A percentile compares a stretch with the other conserved stretches of the same genome.
Evolutionary conservation across 352 stramenopile genomes (phyloP).

Genomic region (Phytophthora quininea): DNA sequence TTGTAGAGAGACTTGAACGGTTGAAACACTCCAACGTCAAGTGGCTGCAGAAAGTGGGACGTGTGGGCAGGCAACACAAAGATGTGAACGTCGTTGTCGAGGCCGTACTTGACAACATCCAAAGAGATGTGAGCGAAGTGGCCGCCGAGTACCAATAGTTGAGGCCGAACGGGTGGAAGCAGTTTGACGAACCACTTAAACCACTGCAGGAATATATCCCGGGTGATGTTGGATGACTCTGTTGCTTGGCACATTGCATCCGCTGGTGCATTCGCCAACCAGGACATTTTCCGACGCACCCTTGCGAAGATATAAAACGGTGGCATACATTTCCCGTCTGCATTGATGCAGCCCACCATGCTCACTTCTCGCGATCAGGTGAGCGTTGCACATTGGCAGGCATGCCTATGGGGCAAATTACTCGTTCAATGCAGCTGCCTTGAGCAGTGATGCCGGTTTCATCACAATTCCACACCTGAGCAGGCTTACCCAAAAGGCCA

Average conservation of each 20-base stretch:
- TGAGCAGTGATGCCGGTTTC: constrained; percentile 2
- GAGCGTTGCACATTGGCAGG: constrained; percentile 2
- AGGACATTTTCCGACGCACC: not conserved
- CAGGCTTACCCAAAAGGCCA: constrained; percentile 3
- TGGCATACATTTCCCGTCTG: not conserved
- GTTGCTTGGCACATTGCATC: not conserved
- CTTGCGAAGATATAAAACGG: constrained; percentile 10
- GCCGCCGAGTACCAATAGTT: too few species aligned
- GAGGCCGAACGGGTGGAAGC: too few species aligned
- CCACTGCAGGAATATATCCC: too few species aligned
- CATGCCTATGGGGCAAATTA: constrained; percentile 5
- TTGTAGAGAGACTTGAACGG: too few species aligned
- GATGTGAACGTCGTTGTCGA: too few species aligned
- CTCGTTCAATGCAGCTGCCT: not conserved
- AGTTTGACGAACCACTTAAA: too few species aligned
- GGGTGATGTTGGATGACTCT: constrained; percentile 6
- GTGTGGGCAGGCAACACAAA: too few species aligned
- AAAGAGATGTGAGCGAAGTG: too few species aligned
- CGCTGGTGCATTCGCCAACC: not conserved
- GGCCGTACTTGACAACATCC: too few species aligned
- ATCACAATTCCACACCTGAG: constrained; percentile 9
- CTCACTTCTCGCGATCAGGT: constrained; percentile 7
- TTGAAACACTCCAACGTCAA: too few species aligned
- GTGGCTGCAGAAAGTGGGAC: too few species aligned
- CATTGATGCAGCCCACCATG: constrained; percentile 15